Conservation (phyloP, 768 basidiomycete species). For the Leucogyrophana mollusca region DNA sequence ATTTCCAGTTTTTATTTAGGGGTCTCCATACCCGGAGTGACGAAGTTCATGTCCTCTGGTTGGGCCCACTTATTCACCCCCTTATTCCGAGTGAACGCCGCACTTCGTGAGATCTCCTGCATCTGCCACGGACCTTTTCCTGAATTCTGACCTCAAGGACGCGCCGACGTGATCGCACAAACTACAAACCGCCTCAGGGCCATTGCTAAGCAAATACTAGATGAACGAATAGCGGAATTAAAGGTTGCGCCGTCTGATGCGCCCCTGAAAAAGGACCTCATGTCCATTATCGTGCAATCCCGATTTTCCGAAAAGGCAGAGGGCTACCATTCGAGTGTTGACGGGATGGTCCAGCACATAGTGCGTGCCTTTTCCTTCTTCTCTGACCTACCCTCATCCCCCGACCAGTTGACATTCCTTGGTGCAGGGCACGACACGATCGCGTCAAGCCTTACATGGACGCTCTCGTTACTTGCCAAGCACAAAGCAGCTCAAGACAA, state of each 20-base stretch:
- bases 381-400: no score
- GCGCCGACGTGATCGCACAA: slow-evolving; percentile 28
- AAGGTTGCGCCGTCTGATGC: slow-evolving; percentile 33
- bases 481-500: slow-evolving; percentile 46
- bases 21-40: no score
- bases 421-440: slow-evolving; percentile 39
- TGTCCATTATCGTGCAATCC: slow-evolving; percentile 48
- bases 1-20: no score
- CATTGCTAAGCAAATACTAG: slow-evolving; percentile 40
- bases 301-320: slow-evolving; percentile 36
- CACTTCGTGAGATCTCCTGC: neutral
- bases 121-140: neutral
- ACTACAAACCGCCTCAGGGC: slow-evolving; percentile 42
- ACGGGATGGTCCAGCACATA: slow-evolving; percentile 52
- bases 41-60: no score
- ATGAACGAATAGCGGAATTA: slow-evolving; percentile 37
- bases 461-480: slow-evolving; percentile 53
- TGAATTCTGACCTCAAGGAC: slow-evolving; percentile 12
- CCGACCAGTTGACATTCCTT: slow-evolving; percentile 42
- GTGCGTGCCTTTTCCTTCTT: slow-evolving; percentile 23
- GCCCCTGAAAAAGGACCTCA: slow-evolving; percentile 48
- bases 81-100: no score
- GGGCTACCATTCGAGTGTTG: slow-evolving; percentile 42
- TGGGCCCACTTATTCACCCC: no score
- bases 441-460: slow-evolving; percentile 2